A percentile compares a stretch with the other conserved stretches of the same genome.
These are phyloP conservation scores for Cantharellus anzutake DNA, from an alignment of 768 basidiomycete genomes.

Conservation along the genomic window DNA sequence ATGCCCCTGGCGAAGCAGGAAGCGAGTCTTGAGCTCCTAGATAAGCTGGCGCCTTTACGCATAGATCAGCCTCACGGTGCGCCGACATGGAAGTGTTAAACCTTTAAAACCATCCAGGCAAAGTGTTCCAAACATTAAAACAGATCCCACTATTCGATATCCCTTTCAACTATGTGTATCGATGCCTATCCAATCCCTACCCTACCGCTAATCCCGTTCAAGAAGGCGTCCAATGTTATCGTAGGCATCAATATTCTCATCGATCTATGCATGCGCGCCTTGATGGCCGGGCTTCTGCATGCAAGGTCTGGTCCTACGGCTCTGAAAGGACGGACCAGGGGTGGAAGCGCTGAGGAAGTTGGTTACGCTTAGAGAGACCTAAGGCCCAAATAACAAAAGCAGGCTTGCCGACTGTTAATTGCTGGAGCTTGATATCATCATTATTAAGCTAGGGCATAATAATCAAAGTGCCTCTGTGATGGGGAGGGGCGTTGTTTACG, in stretches of 20 bases:
- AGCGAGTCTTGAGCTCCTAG: constrained; percentile 52
- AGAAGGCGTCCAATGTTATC: constrained; percentile 78
- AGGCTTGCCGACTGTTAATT: constrained; percentile 62
- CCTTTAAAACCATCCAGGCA: constrained; percentile 10
- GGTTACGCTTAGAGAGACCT: constrained; percentile 28
- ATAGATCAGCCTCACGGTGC: constrained; percentile 14
- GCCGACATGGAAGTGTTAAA: constrained; percentile 2
- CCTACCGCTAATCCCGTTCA: constrained; percentile 42
- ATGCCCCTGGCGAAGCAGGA: constrained; percentile 50
- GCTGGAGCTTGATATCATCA: constrained; percentile 65
- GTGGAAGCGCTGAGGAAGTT: constrained; percentile 57
- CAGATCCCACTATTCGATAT: constrained; percentile 83
- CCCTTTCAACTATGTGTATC: constrained; percentile 61
- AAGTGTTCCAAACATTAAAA: constrained; percentile 40
- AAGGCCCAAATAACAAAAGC: constrained; percentile 28
- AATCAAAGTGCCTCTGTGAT: constrained; percentile 9
- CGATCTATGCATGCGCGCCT: constrained; percentile 41
- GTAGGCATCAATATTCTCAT: constrained; percentile 27
- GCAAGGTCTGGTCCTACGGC: constrained; percentile 88
- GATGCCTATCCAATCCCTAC: constrained; percentile 52
- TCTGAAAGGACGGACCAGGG: constrained; percentile 63
- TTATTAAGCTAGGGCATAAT: constrained; percentile 18
- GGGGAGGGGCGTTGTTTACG: constrained; percentile 20
- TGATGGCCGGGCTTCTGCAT: constrained; percentile 77
- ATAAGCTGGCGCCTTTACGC: constrained; percentile 58